A percentile compares a stretch with the other conserved stretches of the same genome.
Evolutionary conservation across 148 eudicot species (phyloP).

Genomic region (Fagopyrum tataricum): DNA sequence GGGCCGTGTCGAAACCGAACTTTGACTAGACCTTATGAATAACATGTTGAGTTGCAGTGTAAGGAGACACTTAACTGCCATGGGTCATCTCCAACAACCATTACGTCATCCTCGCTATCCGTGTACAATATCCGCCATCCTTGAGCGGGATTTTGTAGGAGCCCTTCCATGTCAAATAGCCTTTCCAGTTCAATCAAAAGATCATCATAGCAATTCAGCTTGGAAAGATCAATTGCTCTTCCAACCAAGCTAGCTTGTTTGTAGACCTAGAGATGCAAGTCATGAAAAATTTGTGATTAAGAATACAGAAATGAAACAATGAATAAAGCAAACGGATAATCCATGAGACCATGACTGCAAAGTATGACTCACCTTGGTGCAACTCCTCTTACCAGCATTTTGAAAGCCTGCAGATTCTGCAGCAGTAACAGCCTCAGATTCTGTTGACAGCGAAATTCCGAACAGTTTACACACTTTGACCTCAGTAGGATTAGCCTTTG

Average conservation of each 20-base stretch:
- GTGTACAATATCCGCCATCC: conserved; percentile 80
- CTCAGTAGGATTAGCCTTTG: conserved; percentile 27
- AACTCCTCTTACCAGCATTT: conserved; percentile 58
- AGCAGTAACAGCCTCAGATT: conserved; percentile 24
- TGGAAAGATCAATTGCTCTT: conserved; percentile 72
- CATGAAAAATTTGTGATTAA: conserved; percentile 8
- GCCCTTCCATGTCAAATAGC: conserved; percentile 75
- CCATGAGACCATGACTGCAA: background rate
- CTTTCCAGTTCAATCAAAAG: conserved; percentile 55
- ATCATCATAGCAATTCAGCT: conserved; percentile 48
- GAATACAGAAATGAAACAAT: conserved; percentile 2
- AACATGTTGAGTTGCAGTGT: background rate
- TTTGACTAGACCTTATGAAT: background rate
- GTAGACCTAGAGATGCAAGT: conserved; percentile 42
- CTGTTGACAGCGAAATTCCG: conserved; percentile 53
- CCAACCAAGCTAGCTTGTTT: conserved; percentile 87
- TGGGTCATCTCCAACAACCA: conserved; percentile 92
- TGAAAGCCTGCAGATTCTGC: conserved; percentile 11
- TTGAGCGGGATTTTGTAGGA: conserved; percentile 51
- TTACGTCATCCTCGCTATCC: conserved; percentile 70
- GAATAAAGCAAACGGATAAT: background rate
- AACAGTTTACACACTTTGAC: conserved; percentile 39
- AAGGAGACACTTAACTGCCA: conserved; percentile 59
- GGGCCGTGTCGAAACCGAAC: too few relatives aligned
- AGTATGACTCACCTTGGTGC: conserved; percentile 58